Conservation (phyloP, 2,329 filamentous ascomycete genomes). For the Fusarium haematococcum region DNA sequence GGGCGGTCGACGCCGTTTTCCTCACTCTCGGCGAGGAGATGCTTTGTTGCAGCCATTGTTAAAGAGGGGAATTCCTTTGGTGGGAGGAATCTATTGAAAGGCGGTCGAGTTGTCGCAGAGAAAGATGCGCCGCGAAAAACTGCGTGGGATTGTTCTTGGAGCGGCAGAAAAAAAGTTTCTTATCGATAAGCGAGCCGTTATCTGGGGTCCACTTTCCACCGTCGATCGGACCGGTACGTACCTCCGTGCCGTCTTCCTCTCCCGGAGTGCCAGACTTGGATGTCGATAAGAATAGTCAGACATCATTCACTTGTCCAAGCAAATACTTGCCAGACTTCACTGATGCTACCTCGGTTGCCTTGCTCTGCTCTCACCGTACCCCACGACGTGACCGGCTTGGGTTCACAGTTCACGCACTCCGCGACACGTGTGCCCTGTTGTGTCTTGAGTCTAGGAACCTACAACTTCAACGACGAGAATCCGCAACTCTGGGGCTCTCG, state of each 20-base stretch:
- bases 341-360: background rate
- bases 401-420: slow-evolving; percentile 27
- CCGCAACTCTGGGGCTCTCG: background rate
- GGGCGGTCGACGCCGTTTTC: slow-evolving; percentile 45
- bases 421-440: slow-evolving; percentile 38
- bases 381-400: slow-evolving; percentile 5
- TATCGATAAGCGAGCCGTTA: slow-evolving; percentile 47
- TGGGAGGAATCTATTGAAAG: slow-evolving; percentile 7
- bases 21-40: slow-evolving; percentile 52
- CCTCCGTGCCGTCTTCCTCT: background rate
- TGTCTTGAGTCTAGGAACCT: slow-evolving; percentile 22
- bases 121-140: slow-evolving; percentile 31
- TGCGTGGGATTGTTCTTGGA: slow-evolving; percentile 38
- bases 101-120: slow-evolving; percentile 32
- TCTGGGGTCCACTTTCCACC: slow-evolving; percentile 19
- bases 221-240: slow-evolving; percentile 17
- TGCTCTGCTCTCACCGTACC: background rate
- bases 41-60: slow-evolving; percentile 57
- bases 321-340: background rate
- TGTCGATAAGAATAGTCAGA: background rate
- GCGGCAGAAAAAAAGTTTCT: slow-evolving; percentile 43
- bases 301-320: background rate
- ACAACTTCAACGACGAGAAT: background rate
- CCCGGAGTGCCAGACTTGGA: slow-evolving; percentile 1
- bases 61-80: background rate